Percentiles rank a stretch among this genome's conserved stretches.
These are phyloP conservation scores for Penicillium sp. DNA, from an alignment of 2,329 filamentous ascomycete species.

Conservation along the genomic window DNA sequence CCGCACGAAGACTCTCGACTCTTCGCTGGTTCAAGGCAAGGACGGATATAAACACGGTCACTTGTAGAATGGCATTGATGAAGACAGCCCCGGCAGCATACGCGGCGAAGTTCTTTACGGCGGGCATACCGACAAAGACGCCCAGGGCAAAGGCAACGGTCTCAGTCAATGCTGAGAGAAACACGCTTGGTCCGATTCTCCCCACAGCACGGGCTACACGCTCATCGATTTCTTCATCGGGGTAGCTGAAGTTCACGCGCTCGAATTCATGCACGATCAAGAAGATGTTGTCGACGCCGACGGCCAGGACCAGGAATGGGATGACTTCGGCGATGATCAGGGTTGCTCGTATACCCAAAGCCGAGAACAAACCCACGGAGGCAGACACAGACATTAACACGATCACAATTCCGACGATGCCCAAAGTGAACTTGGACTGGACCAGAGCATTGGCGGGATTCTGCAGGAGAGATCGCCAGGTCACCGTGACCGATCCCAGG, in stretches of 20 bases:
- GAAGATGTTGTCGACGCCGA: conserved; percentile 99
- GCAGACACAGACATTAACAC: conserved; percentile 97
- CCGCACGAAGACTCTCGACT: conserved; percentile 84
- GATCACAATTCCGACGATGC: conserved; percentile 91
- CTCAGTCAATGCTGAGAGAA: conserved; percentile 93
- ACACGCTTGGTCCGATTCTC: conserved; percentile 93
- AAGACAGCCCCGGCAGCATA: conserved; percentile 96
- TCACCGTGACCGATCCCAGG: conserved; percentile 83
- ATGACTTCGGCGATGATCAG: conserved; percentile 99
- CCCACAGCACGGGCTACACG: conserved; percentile 87
- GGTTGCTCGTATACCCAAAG: conserved; percentile 88
- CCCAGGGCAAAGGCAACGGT: conserved; percentile 92
- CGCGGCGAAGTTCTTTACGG: conserved; percentile 93
- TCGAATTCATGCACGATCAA: conserved; percentile 98
- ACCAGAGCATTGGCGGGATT: conserved; percentile 86
- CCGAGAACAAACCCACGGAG: conserved; percentile 93
- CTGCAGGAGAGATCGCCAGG: conserved; percentile 73
- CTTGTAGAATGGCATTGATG: conserved; percentile 94
- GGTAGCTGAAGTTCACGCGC: conserved; percentile 87
- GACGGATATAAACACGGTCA: conserved; percentile 95
- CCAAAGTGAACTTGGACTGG: conserved; percentile 94
- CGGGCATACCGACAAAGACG: conserved; percentile 95
- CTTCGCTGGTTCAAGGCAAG: conserved; percentile 88
- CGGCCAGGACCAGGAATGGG: conserved; percentile 92
- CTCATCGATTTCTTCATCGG: conserved; percentile 84